Percentiles rank a stretch among this genome's conserved stretches.
Conservation (phyloP, 768 basidiomycete species). For the Lentinula guzmanii region DNA sequence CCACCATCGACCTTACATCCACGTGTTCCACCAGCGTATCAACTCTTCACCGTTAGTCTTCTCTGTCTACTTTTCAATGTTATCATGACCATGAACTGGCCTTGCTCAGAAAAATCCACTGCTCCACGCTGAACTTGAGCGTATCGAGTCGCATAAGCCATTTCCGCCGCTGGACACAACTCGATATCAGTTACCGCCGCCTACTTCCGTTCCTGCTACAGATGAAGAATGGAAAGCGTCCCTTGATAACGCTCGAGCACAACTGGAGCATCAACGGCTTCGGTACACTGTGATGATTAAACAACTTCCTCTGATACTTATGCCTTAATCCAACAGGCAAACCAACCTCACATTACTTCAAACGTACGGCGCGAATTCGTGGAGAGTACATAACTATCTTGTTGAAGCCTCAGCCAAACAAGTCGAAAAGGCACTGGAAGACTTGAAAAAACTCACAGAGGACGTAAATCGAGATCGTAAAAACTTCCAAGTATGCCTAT, state of each 20-base stretch:
- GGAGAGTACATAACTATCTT: slow-evolving; percentile 87
- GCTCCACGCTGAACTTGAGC: slow-evolving; percentile 66
- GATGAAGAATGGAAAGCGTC: slow-evolving; percentile 76
- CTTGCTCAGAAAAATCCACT: slow-evolving; percentile 55
- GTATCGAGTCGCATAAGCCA: slow-evolving; percentile 63
- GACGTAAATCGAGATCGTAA: slow-evolving; percentile 88
- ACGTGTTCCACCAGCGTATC: slow-evolving; percentile 55
- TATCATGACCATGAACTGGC: neutral
- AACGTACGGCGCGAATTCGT: slow-evolving; percentile 86
- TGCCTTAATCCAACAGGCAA: slow-evolving; percentile 39
- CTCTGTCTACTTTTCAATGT: neutral
- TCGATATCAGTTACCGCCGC: slow-evolving; percentile 71
- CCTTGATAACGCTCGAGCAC: slow-evolving; percentile 70
- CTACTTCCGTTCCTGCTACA: slow-evolving; percentile 51
- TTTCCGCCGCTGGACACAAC: slow-evolving; percentile 63
- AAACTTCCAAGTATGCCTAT: slow-evolving; percentile 62
- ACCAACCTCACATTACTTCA: slow-evolving; percentile 80
- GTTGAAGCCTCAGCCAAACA: slow-evolving; percentile 73
- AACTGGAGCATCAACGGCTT: slow-evolving; percentile 79
- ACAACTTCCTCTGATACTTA: slow-evolving; percentile 6
- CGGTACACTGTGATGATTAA: slow-evolving; percentile 41
- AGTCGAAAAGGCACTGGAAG: slow-evolving; percentile 67
- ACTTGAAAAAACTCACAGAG: slow-evolving; percentile 70
- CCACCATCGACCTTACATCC: slow-evolving; percentile 61
- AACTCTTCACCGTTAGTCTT: slow-evolving; percentile 63